These are phyloP conservation scores for Boletus reticulatus DNA, from an alignment of 768 basidiomycete genomes.

Conservation along the genomic window DNA sequence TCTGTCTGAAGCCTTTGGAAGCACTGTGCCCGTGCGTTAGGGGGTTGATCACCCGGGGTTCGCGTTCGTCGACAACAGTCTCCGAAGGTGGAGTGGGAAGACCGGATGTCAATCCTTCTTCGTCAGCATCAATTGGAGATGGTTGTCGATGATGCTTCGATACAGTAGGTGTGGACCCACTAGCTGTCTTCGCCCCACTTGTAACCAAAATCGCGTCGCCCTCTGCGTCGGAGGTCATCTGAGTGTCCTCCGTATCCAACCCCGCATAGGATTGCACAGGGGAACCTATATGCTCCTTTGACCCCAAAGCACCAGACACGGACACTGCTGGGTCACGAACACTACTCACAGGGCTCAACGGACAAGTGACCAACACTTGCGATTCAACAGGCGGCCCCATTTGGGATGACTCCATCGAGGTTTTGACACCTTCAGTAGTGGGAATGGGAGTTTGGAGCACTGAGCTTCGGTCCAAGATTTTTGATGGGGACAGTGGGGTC, in stretches of 20 bases:
- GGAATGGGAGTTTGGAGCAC: too few species aligned
- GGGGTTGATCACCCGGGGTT: not conserved
- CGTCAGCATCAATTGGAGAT: not conserved
- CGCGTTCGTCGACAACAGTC: not conserved
- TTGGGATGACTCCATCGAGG: not conserved
- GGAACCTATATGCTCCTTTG: not conserved
- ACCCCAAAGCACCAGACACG: not conserved
- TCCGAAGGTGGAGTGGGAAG: conserved; percentile 9
- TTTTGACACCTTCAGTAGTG: not conserved
- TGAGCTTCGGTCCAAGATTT: not conserved
- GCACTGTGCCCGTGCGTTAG: not conserved
- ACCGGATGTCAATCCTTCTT: not conserved
- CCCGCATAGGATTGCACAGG: not conserved
- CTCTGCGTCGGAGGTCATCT: not conserved
- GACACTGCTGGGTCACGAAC: not conserved
- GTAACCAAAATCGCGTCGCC: not conserved
- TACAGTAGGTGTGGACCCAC: not conserved
- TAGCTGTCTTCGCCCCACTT: too few species aligned
- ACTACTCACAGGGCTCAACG: not conserved
- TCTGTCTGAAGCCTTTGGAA: not conserved
- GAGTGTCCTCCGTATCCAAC: not conserved
- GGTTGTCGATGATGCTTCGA: not conserved
- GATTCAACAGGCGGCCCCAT: not conserved
- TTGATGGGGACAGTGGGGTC: not conserved
- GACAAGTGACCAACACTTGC: not conserved